Percentiles rank a stretch among this genome's conserved stretches.
Conservation (phyloP, 805 yeast species). For the Pichia cabralensis region DNA sequence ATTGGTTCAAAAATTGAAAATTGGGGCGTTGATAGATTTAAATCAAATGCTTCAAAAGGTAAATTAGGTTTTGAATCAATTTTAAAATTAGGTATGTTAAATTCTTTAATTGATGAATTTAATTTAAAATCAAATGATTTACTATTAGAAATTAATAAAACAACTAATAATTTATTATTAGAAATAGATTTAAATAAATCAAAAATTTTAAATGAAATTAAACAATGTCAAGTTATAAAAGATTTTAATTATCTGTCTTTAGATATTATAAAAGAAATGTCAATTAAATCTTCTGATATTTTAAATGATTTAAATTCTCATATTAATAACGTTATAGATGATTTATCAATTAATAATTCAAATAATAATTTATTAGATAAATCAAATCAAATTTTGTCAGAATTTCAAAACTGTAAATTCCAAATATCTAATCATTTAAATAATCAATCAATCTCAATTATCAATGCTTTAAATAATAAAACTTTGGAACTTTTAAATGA, state of each 20-base stretch:
- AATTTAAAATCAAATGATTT: conserved; percentile 15
- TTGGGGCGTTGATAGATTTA: conserved; percentile 84
- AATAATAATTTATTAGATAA: no score
- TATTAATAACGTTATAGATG: no score
- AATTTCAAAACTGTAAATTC: no score
- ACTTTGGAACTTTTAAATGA: no score
- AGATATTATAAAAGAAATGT: conserved; percentile 18
- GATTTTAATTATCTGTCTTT: conserved; percentile 17
- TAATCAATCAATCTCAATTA: no score
- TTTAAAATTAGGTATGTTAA: conserved; percentile 28
- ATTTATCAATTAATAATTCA: no score
- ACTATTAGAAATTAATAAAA: conserved; percentile 18
- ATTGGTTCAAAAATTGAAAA: conserved; percentile 72
- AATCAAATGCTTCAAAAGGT: conserved; percentile 79
- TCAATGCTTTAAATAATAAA: no score
- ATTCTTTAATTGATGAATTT: conserved; percentile 14
- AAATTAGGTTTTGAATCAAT: conserved; percentile 79
- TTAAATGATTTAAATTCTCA: no score
- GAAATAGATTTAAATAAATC: conserved; percentile 16
- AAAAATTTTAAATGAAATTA: conserved; percentile 12
- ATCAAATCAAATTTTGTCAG: no score
- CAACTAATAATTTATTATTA: conserved; percentile 16
- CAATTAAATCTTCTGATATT: conserved; percentile 15
- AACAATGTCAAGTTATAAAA: conserved; percentile 12
- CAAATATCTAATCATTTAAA: no score